These are phyloP conservation scores for Drosera spatulata DNA, from an alignment of 179 eudicot species.

Conservation along the genomic window DNA sequence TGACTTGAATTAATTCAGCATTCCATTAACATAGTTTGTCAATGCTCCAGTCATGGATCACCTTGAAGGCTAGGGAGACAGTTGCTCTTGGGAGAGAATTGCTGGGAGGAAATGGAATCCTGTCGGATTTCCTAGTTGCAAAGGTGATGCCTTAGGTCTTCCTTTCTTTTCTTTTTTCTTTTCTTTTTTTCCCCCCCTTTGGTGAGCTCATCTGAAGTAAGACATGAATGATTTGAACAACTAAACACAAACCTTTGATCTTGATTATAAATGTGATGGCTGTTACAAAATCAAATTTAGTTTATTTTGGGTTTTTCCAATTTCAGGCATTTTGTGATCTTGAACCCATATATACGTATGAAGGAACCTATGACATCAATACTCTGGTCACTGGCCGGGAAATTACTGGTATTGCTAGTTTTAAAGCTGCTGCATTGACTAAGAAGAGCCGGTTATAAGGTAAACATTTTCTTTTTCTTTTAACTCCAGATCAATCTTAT, in stretches of 20 bases:
- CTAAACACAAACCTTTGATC: too few relatives aligned
- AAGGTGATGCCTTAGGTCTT: constrained; percentile 31
- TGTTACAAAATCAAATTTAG: too few relatives aligned
- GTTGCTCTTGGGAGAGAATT: constrained; percentile 81
- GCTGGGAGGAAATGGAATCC: constrained; percentile 93
- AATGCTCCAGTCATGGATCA: constrained; percentile 62
- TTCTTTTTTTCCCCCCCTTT: too few relatives aligned
- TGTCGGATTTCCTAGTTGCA: constrained; percentile 82
- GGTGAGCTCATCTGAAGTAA: too few relatives aligned
- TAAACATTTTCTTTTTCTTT: constrained; percentile 2
- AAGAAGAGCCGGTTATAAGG: constrained; percentile 64
- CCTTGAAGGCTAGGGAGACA: constrained; percentile 73
- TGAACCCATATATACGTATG: constrained; percentile 89
- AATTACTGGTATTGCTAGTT: constrained; percentile 83
- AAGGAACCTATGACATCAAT: constrained; percentile 97
- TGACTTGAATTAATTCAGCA: too few relatives aligned
- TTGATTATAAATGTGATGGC: too few relatives aligned
- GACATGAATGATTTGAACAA: too few relatives aligned
- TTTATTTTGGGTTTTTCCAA: background rate
- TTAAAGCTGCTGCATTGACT: constrained; percentile 47
- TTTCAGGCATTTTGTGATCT: constrained; percentile 86
- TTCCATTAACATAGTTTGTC: background rate
- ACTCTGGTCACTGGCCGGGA: constrained; percentile 81
- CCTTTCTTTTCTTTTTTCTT: too few relatives aligned
- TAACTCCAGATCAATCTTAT: background rate